These are phyloP conservation scores for Colletotrichum lentis DNA, from an alignment of 2,329 filamentous ascomycete genomes.

Conservation along the genomic window DNA sequence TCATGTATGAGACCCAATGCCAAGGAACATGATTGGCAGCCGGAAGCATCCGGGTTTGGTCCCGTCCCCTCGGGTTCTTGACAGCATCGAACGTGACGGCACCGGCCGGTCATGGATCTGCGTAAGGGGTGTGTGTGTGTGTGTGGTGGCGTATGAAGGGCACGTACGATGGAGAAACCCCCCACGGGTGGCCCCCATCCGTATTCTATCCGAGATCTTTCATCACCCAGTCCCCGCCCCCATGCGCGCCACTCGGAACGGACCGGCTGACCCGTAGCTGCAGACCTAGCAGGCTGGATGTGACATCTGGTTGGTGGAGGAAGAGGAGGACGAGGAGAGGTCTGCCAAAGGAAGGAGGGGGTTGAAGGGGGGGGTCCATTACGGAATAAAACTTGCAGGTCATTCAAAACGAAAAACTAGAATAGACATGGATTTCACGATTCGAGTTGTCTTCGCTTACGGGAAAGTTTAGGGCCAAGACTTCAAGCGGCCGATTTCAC, in stretches of 20 bases:
- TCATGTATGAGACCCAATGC: too few species aligned
- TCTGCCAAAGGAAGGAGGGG: too few species aligned
- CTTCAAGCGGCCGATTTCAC: not conserved
- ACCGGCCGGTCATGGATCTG: not conserved
- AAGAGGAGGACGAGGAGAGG: not conserved
- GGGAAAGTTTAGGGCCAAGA: not conserved
- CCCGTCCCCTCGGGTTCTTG: not conserved
- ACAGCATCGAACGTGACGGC: constrained; percentile 4
- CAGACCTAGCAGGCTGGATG: not conserved
- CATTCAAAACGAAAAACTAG: not conserved
- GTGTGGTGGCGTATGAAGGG: not conserved
- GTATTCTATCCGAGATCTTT: not conserved
- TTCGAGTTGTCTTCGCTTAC: not conserved
- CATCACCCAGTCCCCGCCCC: not conserved
- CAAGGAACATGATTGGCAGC: not conserved
- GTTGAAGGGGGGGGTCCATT: not conserved
- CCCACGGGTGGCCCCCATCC: not conserved
- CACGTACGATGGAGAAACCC: not conserved
- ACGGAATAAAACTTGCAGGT: not conserved
- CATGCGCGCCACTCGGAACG: constrained; percentile 14
- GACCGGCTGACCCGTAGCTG: constrained; percentile 9
- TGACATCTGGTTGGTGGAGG: not conserved
- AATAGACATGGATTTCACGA: not conserved
- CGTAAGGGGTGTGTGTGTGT: constrained; percentile 18
- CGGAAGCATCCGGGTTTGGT: not conserved